Evolutionary conservation across 768 basidiomycete genomes (phyloP).

Genomic region (Asterophora parasitica): DNA sequence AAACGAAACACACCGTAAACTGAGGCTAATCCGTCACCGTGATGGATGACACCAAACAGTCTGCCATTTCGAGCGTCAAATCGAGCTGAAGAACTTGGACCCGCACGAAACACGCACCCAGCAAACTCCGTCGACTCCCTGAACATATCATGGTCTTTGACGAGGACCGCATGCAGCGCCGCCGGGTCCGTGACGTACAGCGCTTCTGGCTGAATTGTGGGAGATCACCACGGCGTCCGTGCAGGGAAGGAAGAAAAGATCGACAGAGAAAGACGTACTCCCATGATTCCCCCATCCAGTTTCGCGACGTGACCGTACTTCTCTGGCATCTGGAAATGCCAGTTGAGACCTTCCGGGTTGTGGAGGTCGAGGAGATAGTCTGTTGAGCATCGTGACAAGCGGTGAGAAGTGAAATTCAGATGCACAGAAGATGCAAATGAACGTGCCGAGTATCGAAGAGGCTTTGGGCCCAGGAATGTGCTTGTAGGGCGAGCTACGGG

Average conservation of each 20-base stretch:
- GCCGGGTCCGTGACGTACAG: conserved; percentile 23
- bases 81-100: no score
- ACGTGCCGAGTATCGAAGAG: conserved; percentile 14
- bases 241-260: no score
- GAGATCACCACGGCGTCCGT: not conserved
- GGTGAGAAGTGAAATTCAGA: no score
- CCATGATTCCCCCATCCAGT: conserved; percentile 17
- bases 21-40: conserved; percentile 21
- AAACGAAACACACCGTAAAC: conserved; percentile 15
- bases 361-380: conserved; percentile 21
- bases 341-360: conserved; percentile 15
- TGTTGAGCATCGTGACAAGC: not conserved
- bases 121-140: conserved; percentile 22
- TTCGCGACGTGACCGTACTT: conserved; percentile 20
- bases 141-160: conserved; percentile 19
- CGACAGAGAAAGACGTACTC: conserved; percentile 9
- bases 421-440: not conserved
- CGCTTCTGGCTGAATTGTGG: conserved; percentile 15
- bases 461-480: conserved; percentile 12
- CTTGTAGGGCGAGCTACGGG: conserved; percentile 9
- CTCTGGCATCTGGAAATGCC: conserved; percentile 21
- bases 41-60: conserved; percentile 22
- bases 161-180: conserved; percentile 21
- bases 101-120: conserved; percentile 10
- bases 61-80: conserved; percentile 4